Conservation (phyloP, 2,329 filamentous ascomycete genomes). For the Amauroascus verrucosus region DNA sequence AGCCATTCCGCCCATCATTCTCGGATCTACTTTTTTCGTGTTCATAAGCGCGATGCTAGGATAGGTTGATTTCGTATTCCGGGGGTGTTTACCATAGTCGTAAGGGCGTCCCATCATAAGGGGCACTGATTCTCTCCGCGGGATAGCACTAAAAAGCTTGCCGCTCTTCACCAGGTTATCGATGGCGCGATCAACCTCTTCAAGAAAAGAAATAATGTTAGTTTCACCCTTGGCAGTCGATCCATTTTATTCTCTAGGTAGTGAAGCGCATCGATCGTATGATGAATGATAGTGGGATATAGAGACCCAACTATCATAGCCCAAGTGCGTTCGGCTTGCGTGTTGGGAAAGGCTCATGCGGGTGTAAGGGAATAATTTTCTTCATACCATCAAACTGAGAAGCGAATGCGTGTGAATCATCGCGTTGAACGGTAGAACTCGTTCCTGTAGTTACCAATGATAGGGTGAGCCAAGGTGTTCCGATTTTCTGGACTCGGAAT, state of each 20-base stretch:
- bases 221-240: not conserved
- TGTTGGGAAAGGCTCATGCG: not conserved
- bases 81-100: constrained; percentile 45
- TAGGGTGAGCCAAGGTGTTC: not conserved
- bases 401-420: constrained; percentile 68
- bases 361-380: constrained; percentile 20
- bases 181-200: constrained; percentile 91
- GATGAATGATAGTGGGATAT: not conserved
- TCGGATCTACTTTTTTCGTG: constrained; percentile 52
- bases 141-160: constrained; percentile 67
- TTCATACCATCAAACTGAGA: constrained; percentile 86
- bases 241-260: not conserved
- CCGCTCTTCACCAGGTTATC: constrained; percentile 96
- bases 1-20: constrained; percentile 44
- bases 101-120: constrained; percentile 50
- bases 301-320: not conserved
- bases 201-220: constrained; percentile 9
- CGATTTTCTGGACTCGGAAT: not conserved
- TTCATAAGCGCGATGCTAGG: constrained; percentile 12
- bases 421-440: constrained; percentile 61
- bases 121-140: constrained; percentile 71
- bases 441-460: constrained; percentile 45
- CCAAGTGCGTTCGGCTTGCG: not conserved
- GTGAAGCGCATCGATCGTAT: constrained; percentile 7
- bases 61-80: constrained; percentile 9